These are phyloP conservation scores for Chlorella sp. DNA, from an alignment of 139 green algal species.

Conservation along the genomic window DNA sequence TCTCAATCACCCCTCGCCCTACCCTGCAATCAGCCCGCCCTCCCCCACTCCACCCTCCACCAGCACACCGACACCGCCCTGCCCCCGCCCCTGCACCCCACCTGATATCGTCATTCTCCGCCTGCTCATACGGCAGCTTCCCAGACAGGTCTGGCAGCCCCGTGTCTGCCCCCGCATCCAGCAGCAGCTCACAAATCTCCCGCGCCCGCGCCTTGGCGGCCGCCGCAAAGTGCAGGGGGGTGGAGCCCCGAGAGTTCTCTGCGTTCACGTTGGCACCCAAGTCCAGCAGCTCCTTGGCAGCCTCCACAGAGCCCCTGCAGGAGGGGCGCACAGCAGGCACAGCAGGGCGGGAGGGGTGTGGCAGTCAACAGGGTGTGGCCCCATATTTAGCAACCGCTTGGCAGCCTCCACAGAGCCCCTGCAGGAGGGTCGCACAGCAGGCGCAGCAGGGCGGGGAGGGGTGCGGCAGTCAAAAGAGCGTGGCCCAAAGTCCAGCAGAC, in stretches of 20 bases:
- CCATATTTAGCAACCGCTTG: no score
- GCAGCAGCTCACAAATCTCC: conserved; percentile 53
- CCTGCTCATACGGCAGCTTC: conserved; percentile 49
- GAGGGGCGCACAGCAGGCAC: neutral
- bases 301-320: conserved; percentile 28
- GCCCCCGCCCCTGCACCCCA: neutral
- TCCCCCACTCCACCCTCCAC: no score
- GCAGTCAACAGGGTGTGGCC: neutral
- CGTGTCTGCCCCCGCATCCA: conserved; percentile 53
- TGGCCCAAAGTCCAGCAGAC: no score
- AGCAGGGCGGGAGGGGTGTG: neutral
- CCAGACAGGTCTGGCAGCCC: conserved; percentile 42
- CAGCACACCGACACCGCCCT: neutral
- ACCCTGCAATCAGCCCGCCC: no score
- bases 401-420: no score
- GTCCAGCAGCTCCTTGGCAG: conserved; percentile 49
- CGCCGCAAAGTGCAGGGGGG: conserved; percentile 76
- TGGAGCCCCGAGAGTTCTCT: conserved; percentile 26
- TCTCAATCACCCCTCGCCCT: no score
- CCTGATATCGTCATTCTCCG: conserved; percentile 58
- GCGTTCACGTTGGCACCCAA: conserved; percentile 57
- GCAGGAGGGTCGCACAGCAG: no score
- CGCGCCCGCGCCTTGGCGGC: conserved; percentile 45
- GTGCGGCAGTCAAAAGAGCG: no score
- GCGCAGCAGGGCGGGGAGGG: no score